These are phyloP conservation scores for Heliosperma pusillum DNA, from an alignment of 148 eudicot species.

Conservation along the genomic window DNA sequence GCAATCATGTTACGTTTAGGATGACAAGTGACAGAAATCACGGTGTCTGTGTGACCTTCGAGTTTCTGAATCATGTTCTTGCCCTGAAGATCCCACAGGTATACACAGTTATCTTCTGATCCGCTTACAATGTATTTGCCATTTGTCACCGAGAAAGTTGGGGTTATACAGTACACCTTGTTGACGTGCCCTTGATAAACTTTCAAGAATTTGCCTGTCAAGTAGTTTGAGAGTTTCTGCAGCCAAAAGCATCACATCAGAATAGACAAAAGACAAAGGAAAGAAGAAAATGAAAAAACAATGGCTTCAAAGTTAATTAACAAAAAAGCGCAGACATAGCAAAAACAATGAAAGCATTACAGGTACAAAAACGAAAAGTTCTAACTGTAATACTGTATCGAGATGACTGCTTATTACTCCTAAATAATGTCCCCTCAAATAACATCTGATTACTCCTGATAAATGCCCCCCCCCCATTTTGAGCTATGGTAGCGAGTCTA, in stretches of 20 bases:
- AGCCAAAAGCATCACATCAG: constrained; percentile 21
- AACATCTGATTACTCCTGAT: too few relatives aligned
- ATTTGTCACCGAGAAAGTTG: constrained; percentile 80
- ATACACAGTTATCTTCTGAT: constrained; percentile 79
- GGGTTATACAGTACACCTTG: constrained; percentile 55
- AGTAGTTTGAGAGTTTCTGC: constrained; percentile 89
- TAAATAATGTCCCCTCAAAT: too few relatives aligned
- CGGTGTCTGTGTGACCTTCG: constrained; percentile 88
- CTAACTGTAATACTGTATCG: too few relatives aligned
- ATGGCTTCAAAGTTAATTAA: too few relatives aligned
- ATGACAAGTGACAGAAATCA: constrained; percentile 77
- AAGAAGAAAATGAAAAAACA: not conserved
- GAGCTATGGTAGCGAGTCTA: not conserved
- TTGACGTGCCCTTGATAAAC: constrained; percentile 70
- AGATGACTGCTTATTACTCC: too few relatives aligned
- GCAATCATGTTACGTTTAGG: constrained; percentile 75
- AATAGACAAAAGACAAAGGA: not conserved
- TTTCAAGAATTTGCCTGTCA: constrained; percentile 73
- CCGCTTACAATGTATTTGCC: constrained; percentile 91
- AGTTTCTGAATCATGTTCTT: constrained; percentile 74
- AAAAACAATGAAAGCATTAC: too few relatives aligned
- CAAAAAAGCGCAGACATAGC: too few relatives aligned
- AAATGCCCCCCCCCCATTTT: not conserved
- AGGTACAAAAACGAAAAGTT: too few relatives aligned
- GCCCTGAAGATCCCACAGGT: constrained; percentile 88